phyloP scores from a whole-genome alignment of 2,329 filamentous ascomycete species.

The Trichoderma koningiopsis region DNA sequence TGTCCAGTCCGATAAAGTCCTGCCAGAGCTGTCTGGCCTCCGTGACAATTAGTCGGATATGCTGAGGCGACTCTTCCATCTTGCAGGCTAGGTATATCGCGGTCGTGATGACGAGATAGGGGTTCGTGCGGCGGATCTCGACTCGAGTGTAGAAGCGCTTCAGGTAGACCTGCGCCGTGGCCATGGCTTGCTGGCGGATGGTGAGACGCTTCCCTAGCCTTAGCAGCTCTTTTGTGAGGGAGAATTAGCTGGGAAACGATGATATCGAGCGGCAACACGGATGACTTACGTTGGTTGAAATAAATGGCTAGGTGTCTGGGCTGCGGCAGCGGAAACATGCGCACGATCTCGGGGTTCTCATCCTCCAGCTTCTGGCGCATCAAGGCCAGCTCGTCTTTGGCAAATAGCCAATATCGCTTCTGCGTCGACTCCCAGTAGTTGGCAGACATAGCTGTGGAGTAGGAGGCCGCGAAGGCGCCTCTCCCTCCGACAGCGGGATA shows the following conservation, averaged over 20 bases:
- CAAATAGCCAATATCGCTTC: conserved; percentile 86
- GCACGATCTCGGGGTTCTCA: conserved; percentile 71
- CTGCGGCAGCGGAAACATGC: conserved; percentile 81
- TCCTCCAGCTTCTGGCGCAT: conserved; percentile 77
- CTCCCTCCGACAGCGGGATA: neutral
- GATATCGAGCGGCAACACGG: neutral
- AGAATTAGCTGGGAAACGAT: neutral
- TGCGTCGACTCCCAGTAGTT: conserved; percentile 98
- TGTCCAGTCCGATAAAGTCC: conserved; percentile 74
- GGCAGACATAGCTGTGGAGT: conserved; percentile 68
- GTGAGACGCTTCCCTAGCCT: conserved; percentile 82
- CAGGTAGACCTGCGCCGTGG: conserved; percentile 92
- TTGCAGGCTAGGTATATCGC: conserved; percentile 95
- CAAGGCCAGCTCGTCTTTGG: conserved; percentile 74
- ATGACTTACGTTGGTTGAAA: conserved; percentile 77
- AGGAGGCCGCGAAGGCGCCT: conserved; percentile 21
- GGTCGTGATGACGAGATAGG: conserved; percentile 89
- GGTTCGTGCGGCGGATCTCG: conserved; percentile 89
- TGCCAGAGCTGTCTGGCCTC: conserved; percentile 87
- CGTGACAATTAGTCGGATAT: conserved; percentile 85
- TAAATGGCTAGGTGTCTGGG: conserved; percentile 83
- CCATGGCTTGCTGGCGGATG: conserved; percentile 86
- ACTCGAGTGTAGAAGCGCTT: conserved; percentile 91
- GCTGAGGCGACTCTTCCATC: conserved; percentile 96
- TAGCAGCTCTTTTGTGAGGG: conserved; percentile 62